Base-by-base conservation (phyloP, 352 stramenopile genomes). In the Globisporangium middletonii region DNA sequence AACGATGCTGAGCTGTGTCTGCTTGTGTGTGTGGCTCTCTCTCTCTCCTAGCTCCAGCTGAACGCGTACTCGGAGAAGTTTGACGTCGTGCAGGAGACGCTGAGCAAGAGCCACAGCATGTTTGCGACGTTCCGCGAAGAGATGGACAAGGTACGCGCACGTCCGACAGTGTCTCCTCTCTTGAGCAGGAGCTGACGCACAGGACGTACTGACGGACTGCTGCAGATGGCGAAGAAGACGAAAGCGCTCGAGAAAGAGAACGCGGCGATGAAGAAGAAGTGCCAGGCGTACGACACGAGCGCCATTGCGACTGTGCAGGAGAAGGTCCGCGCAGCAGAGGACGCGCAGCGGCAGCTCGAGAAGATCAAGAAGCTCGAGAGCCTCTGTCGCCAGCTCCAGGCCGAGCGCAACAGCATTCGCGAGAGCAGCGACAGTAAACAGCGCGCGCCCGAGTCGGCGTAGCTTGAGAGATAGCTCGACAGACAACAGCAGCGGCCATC, bases 171-270 rank as follows among this genome's bases (percentile, higher is more conserved):
- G 23, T 19, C 8, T 5, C 33, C 3, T 42, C 28, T 43, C 26
- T 49, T 6, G 19, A 48, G 44, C n/a, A 19, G 41, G 15, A 4
- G n/a, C n/a, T 33, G 18, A 15, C n/a, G 18, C 12, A 7, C 5
- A 16, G 1, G 11, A 15, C 30, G 13, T 9, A 38, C 11, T 38
- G 33, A 7, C 33, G 8, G 33, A 38, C 4, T 11, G 33, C 33
- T 23, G 26, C 47, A 81, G 66, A 91, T 95, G 83, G 68, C 72
- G 37, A 95, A 95, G 67, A 75, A 85, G 18, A 91, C 79, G n/a
- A 92, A 92, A 60, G 86, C 87, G 44, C 63, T 95, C 2, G 85
- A 95, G 64, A 95, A 93, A 55, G 85, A 95, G 49, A 95, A 95
- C 56, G 41, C 69, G 19, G 67, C 81, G 16, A 68, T 95, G 0